These are phyloP conservation scores for Trametes cinnabarina DNA, from an alignment of 768 basidiomycete genomes.

Conservation along the genomic window DNA sequence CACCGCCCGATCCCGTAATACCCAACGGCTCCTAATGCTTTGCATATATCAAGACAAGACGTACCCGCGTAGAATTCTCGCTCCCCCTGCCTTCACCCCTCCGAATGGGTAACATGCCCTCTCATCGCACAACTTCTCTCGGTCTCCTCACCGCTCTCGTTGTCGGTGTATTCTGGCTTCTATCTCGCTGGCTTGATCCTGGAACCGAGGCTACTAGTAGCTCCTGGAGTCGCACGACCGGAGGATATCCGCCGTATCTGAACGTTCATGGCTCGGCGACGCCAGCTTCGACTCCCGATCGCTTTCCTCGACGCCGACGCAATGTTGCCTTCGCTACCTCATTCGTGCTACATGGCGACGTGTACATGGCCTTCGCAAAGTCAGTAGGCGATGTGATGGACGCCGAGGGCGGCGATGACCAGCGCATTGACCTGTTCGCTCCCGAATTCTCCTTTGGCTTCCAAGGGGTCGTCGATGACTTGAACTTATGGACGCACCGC, in stretches of 20 bases:
- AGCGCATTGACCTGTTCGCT: slow-evolving; percentile 33
- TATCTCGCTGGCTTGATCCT: not conserved
- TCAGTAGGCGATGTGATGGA: slow-evolving; percentile 33
- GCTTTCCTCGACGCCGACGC: slow-evolving; percentile 16
- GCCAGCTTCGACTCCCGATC: not conserved
- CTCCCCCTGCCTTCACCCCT: too few species aligned
- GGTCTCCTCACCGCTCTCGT: not conserved
- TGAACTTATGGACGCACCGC: slow-evolving; percentile 30
- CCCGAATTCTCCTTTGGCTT: slow-evolving; percentile 34
- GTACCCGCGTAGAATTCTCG: too few species aligned
- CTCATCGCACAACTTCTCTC: not conserved
- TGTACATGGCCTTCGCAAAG: slow-evolving; percentile 38
- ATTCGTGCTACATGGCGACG: slow-evolving; percentile 38
- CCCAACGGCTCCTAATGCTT: not conserved
- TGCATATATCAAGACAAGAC: too few species aligned
- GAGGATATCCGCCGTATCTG: slow-evolving; percentile 3
- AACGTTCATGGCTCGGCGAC: not conserved
- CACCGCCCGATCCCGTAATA: not conserved
- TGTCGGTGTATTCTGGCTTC: slow-evolving; percentile 3
- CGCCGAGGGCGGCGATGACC: slow-evolving; percentile 17
- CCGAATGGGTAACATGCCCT: too few species aligned
- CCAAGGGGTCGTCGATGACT: slow-evolving; percentile 32
- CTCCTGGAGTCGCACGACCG: not conserved
- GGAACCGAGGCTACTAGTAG: not conserved
- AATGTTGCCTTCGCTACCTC: slow-evolving; percentile 36